These are phyloP conservation scores for Arctium minus DNA, from an alignment of 129 eudicot species.

Conservation along the genomic window DNA sequence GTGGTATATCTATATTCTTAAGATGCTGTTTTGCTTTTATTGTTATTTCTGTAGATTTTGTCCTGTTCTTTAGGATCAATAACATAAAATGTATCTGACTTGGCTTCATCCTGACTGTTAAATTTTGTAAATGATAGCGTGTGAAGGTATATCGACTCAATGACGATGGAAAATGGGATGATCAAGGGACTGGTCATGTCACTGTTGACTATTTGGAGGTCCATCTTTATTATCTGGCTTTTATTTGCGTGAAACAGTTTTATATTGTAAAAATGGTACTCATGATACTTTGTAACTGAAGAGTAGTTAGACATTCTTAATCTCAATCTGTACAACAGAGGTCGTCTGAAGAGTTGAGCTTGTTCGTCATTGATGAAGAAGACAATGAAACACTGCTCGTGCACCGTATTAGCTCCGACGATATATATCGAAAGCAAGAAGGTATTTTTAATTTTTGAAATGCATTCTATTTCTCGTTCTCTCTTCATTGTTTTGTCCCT, in stretches of 20 bases:
- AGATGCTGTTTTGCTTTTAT: neutral
- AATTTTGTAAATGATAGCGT: conserved; percentile 44
- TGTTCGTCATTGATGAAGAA: conserved; percentile 81
- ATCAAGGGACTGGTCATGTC: conserved; percentile 96
- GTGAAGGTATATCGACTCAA: conserved; percentile 81
- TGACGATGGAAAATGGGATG: conserved; percentile 96
- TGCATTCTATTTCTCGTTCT: neutral
- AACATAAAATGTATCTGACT: neutral
- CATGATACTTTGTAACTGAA: neutral
- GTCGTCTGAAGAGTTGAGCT: conserved; percentile 65
- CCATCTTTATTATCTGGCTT: neutral
- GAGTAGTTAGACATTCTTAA: neutral
- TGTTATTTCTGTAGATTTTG: neutral
- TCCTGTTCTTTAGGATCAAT: neutral
- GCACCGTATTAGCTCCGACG: conserved; percentile 80
- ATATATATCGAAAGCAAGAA: conserved; percentile 90
- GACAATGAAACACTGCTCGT: conserved; percentile 72
- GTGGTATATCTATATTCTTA: neutral
- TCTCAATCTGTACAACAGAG: conserved; percentile 41
- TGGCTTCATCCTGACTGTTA: neutral
- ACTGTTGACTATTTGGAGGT: conserved; percentile 86
- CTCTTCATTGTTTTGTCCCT: neutral
- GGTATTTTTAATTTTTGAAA: conserved; percentile 36
- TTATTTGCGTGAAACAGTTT: neutral
- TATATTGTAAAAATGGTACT: neutral